Conservation (phyloP, 139 green algal genomes). For the Chlorella sp. region DNA sequence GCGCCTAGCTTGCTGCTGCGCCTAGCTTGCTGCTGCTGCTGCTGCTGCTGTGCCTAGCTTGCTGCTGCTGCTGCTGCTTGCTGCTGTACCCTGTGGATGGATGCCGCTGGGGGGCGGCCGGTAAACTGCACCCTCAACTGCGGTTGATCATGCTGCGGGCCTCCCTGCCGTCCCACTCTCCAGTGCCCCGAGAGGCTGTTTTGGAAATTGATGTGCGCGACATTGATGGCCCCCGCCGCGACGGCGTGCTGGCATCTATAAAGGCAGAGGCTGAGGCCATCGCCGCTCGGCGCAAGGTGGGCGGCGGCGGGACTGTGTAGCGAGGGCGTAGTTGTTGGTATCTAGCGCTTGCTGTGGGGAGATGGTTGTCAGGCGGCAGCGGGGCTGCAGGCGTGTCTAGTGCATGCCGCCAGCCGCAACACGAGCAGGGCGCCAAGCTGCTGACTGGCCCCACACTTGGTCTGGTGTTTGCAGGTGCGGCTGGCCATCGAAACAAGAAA, state of each 20-base stretch:
- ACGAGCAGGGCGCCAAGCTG: background rate
- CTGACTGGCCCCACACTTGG: background rate
- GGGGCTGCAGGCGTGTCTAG: background rate
- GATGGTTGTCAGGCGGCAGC: too few relatives aligned
- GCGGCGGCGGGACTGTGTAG: background rate
- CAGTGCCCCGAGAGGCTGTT: constrained; percentile 35
- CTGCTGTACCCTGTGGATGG: background rate
- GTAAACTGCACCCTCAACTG: constrained; percentile 72
- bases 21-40: too few relatives aligned
- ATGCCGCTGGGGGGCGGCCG: constrained; percentile 58
- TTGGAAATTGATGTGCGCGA: constrained; percentile 77
- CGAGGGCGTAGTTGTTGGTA: too few relatives aligned
- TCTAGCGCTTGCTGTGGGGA: too few relatives aligned
- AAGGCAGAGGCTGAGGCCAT: constrained; percentile 60
- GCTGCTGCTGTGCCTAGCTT: background rate
- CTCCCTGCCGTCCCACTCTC: background rate
- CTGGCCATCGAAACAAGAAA: constrained; percentile 74
- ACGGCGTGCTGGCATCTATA: constrained; percentile 73
- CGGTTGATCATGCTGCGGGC: constrained; percentile 13
- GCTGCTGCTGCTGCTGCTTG: background rate
- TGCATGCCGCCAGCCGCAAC: background rate
- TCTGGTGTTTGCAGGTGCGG: background rate
- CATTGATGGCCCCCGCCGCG: constrained; percentile 75
- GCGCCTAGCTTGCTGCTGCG: too few relatives aligned
- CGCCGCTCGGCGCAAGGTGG: constrained; percentile 61